These are phyloP conservation scores for Trematosphaeria pertusa DNA, from an alignment of 2,329 filamentous ascomycete genomes.

Conservation along the genomic window DNA sequence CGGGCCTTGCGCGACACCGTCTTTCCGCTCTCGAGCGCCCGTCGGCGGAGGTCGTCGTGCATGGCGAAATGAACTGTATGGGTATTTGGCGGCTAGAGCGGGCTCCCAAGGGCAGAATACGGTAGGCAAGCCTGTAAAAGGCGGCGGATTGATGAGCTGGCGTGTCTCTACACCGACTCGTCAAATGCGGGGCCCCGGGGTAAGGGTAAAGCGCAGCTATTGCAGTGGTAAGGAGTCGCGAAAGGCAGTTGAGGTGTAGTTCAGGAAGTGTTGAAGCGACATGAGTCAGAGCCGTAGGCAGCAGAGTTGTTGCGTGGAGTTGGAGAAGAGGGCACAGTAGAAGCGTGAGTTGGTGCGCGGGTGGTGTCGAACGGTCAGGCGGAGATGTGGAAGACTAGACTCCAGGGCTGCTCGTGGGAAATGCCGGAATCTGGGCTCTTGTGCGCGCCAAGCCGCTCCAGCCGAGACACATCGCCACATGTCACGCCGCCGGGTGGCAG, in stretches of 20 bases:
- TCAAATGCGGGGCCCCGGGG: conserved; percentile 32
- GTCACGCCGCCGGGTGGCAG: too few relatives aligned
- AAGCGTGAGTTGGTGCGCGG: not conserved
- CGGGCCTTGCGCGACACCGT: conserved; percentile 73
- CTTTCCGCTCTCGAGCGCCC: conserved; percentile 75
- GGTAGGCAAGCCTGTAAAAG: conserved; percentile 12
- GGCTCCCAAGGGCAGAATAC: conserved; percentile 1
- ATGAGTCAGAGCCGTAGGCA: conserved; percentile 40
- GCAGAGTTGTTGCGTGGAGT: not conserved
- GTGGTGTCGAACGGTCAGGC: not conserved
- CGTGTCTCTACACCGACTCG: conserved; percentile 21
- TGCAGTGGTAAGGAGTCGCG: conserved; percentile 41
- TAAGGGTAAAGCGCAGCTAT: conserved; percentile 30
- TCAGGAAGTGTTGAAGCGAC: conserved; percentile 39
- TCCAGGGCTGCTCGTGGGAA: not conserved
- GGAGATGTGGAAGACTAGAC: not conserved
- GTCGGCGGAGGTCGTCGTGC: conserved; percentile 70
- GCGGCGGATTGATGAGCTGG: conserved; percentile 25
- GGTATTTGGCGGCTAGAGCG: conserved; percentile 21
- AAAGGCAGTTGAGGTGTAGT: conserved; percentile 34
- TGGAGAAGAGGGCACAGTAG: conserved; percentile 2
- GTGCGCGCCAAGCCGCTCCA: too few relatives aligned
- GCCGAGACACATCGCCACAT: too few relatives aligned
- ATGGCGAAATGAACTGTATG: conserved; percentile 48
- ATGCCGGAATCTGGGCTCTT: too few relatives aligned